Conservation (phyloP, 73 alveolate genomes). For the Blepharisma stoltei region DNA sequence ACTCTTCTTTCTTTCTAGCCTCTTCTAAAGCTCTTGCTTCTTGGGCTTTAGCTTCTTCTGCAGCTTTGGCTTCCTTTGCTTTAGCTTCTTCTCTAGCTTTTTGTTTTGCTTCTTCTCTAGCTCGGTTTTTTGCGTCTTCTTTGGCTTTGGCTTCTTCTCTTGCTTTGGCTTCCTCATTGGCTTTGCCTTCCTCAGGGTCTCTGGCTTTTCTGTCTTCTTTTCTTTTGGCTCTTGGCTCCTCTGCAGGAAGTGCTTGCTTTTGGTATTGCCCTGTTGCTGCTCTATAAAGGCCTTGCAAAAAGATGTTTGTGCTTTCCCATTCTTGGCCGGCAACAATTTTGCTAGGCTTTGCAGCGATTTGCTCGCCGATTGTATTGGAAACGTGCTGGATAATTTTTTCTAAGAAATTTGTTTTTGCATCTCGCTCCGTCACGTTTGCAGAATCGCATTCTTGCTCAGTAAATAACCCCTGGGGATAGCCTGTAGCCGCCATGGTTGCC, state of each 20-base stretch:
- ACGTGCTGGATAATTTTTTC: conserved; percentile 64
- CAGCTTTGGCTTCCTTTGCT: conserved; percentile 31
- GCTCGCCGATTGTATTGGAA: conserved; percentile 54
- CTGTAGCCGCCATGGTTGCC: conserved; percentile 86
- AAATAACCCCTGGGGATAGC: conserved; percentile 79
- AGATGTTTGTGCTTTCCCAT: conserved; percentile 84
- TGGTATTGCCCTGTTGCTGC: conserved; percentile 55
- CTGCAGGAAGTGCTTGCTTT: conserved; percentile 32
- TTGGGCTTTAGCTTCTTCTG: conserved; percentile 4
- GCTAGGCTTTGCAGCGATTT: conserved; percentile 73
- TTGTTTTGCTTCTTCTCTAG: conserved; percentile 32
- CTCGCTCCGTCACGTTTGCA: conserved; percentile 62
- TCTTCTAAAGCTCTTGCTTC: conserved; percentile 16
- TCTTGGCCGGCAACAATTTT: conserved; percentile 93
- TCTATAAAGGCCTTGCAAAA: conserved; percentile 59
- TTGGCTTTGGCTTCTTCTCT: background rate
- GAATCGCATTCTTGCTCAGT: conserved; percentile 79
- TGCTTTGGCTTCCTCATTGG: background rate
- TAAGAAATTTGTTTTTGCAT: conserved; percentile 58
- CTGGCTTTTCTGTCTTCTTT: background rate
- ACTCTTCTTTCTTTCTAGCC: conserved; percentile 20
- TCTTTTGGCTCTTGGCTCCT: background rate
- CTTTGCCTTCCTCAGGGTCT: background rate
- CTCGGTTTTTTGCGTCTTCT: background rate
- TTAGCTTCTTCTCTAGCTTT: conserved; percentile 20